Evolutionary conservation across 163 green algal species (phyloP).

Genomic region (Prototheca wickerhamii): DNA sequence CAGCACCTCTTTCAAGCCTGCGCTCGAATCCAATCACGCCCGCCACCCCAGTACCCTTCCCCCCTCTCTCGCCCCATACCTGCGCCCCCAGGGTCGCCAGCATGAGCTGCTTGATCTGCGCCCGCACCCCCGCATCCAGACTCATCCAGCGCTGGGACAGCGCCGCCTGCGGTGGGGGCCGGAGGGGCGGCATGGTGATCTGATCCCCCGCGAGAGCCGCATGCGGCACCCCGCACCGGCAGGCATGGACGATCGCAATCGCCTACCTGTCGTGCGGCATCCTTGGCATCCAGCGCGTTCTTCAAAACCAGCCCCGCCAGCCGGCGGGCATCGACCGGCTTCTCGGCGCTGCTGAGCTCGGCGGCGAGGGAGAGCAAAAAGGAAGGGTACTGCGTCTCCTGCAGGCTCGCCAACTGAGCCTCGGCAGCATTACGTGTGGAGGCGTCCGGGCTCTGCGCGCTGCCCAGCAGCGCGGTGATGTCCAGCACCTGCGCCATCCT

Average conservation of each 20-base stretch:
- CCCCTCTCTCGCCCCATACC: constrained; percentile 11
- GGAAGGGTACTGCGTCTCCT: constrained; percentile 61
- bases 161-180: constrained; percentile 33
- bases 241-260: background rate
- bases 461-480: constrained; percentile 51
- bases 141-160: constrained; percentile 62
- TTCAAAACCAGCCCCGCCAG: constrained; percentile 94
- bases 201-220: background rate
- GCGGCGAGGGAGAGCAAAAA: constrained; percentile 68
- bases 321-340: constrained; percentile 59
- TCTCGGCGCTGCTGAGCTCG: constrained; percentile 69
- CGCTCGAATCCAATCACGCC: no score
- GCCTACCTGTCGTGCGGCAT: constrained; percentile 47
- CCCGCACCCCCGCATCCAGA: constrained; percentile 51
- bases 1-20: no score
- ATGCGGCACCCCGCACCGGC: no score
- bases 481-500: constrained; percentile 20
- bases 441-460: constrained; percentile 60
- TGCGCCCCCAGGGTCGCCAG: constrained; percentile 63
- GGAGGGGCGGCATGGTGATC: background rate
- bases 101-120: constrained; percentile 69
- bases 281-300: constrained; percentile 87
- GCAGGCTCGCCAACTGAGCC: constrained; percentile 62
- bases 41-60: no score
- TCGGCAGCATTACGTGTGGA: constrained; percentile 66